Evolutionary conservation across 2,329 filamentous ascomycete genomes (phyloP).

Genomic region (Raffaelea arxii): DNA sequence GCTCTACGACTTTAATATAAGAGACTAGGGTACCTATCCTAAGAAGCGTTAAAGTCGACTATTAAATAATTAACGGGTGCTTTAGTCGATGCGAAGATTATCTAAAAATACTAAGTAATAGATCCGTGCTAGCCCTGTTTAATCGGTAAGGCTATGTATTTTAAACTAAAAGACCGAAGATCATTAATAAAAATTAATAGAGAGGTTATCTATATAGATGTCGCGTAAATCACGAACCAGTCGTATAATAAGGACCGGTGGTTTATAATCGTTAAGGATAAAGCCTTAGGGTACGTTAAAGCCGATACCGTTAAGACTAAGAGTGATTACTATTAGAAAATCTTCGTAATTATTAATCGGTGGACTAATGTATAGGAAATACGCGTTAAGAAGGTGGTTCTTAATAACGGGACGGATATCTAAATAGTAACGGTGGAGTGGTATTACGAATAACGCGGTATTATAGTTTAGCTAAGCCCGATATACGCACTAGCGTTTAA

Average conservation of each 20-base stretch:
- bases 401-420: neutral
- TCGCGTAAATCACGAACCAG: neutral
- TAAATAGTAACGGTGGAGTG: neutral
- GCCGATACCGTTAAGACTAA: no score
- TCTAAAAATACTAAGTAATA: neutral
- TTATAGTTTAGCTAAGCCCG: neutral
- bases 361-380: neutral
- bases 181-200: neutral
- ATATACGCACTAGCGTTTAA: neutral
- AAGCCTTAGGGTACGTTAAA: no score
- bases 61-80: neutral
- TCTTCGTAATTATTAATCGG: neutral
- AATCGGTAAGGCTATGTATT: neutral
- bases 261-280: neutral
- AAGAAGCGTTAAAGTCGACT: neutral
- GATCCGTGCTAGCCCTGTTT: neutral
- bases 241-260: neutral
- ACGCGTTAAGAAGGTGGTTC: neutral
- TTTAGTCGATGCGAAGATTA: neutral
- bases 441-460: neutral
- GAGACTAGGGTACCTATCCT: neutral
- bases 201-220: neutral
- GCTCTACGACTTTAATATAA: neutral
- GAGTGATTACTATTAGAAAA: neutral
- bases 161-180: neutral